Conservation (phyloP, 2,329 filamentous ascomycete species). For the Calonectria hawksworthii region DNA sequence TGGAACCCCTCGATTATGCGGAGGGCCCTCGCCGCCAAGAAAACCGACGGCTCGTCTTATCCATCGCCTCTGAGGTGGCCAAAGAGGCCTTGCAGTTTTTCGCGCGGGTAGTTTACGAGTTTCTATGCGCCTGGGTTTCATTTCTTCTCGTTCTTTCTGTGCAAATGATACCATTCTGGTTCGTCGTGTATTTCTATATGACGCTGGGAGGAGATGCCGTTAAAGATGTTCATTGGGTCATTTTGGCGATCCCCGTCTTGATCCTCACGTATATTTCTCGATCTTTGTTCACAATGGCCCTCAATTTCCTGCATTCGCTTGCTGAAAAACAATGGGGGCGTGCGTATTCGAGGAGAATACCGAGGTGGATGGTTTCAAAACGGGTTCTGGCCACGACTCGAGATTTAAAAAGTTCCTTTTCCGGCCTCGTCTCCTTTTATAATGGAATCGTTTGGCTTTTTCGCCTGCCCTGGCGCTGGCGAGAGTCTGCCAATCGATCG, state of each 20-base stretch:
- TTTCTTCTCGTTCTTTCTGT: background rate
- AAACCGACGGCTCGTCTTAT: background rate
- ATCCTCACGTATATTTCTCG: conserved; percentile 6
- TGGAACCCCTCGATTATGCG: background rate
- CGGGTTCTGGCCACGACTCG: conserved; percentile 5
- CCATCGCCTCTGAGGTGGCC: conserved; percentile 13
- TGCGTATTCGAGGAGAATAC: conserved; percentile 18
- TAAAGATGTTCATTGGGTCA: background rate
- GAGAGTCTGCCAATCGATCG: background rate
- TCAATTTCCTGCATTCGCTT: conserved; percentile 1
- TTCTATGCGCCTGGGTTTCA: background rate
- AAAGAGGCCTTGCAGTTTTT: background rate
- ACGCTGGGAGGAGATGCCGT: background rate
- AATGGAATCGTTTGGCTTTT: background rate
- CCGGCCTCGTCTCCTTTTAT: background rate
- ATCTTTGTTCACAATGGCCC: background rate
- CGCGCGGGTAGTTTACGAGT: background rate
- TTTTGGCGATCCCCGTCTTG: background rate
- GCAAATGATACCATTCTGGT: background rate
- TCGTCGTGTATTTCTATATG: background rate
- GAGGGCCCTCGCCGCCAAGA: background rate
- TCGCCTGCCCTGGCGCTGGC: background rate
- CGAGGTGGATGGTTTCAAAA: conserved; percentile 14
- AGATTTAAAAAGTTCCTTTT: conserved; percentile 2
- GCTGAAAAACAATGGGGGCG: conserved; percentile 15